Percentiles rank a stretch among this genome's conserved stretches.
phyloP scores from a whole-genome alignment of 176 grass and related monocot species.

The Zoysia pacifica region DNA sequence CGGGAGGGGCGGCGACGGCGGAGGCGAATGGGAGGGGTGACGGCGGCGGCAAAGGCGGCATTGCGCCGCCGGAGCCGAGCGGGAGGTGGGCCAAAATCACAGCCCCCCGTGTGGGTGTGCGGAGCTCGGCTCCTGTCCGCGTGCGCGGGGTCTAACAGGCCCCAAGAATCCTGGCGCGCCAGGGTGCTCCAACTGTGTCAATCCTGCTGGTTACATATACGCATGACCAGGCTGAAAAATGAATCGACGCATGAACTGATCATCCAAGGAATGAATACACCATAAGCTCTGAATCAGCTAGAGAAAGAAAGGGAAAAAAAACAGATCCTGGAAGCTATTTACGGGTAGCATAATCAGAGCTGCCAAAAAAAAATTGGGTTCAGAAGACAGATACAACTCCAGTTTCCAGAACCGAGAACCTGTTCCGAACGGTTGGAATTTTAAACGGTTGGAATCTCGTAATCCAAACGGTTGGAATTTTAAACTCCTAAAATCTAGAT shows the following conservation, averaged over 20 bases:
- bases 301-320: constrained; percentile 1
- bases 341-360: constrained; percentile 33
- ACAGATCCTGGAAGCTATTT: constrained; percentile 13
- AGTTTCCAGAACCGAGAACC: constrained; percentile 2
- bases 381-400: background rate
- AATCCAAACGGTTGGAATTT: no score
- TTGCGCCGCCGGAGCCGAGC: no score
- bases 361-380: constrained; percentile 11
- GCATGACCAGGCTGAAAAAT: constrained; percentile 16
- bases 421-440: constrained; percentile 27
- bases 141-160: no score
- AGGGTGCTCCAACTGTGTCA: constrained; percentile 28
- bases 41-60: no score
- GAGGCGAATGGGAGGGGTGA: no score
- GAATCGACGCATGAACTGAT: background rate
- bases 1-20: no score
- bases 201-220: constrained; percentile 31
- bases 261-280: constrained; percentile 19
- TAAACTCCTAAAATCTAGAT: no score
- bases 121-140: no score
- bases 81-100: no score
- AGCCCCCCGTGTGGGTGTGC: no score
- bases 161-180: no score
- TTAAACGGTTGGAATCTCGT: no score
- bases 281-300: constrained; percentile 28